Base-by-base conservation (phyloP, 352 stramenopile species). In the Phytophthora multivora region DNA sequence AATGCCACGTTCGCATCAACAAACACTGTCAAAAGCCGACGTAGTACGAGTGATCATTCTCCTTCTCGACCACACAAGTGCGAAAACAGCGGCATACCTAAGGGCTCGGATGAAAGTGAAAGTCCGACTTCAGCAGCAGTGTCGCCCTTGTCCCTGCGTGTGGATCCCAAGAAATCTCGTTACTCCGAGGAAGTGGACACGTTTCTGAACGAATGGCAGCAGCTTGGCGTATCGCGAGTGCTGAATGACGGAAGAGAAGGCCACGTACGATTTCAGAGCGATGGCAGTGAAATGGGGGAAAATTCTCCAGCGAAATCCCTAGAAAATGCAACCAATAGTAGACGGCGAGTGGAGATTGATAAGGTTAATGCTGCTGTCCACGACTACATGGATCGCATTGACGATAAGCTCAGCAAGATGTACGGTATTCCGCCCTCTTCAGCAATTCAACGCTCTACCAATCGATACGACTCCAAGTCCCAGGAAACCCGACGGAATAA, bases 321-420 rank as follows among this genome's bases (percentile, higher is more conserved):
- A 19, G 16, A 59, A 36, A 30, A 39, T 33, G 1, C 54, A 49
- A 47, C 57, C 26, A 80, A 57, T 57, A 75, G 60, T 16, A 67
- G 45, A 35, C 69, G 74, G 0, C 58, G 61, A 35, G 62, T 76
- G 19, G 79, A 89, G 41, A 77, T 90, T 41, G 79, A 92, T 39
- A 90, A 89, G 56, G 77, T 92, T 13, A 88, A 92, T 52, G 67
- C 69, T 16, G 73, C 75, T 0, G 80, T 92, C 19, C 79, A 89
- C 50, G 79, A 89, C 48, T 92, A 92, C 79, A 92, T 92, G 80
- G 79, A 92, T 50, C 72, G 79, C 16, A 92, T 92, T 36, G 80
- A 92, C 66, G 77, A 90, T 36, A 92, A 92, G 52, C 70, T 92
- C 19, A 80, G 76, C 42, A 79, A 87, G 50, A 88, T 92, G 80